A percentile compares a stretch with the other conserved stretches of the same genome.
Evolutionary conservation across 1,284 basidiomycete genomes (phyloP).

Genomic region (Rhodotorula sp.): DNA sequence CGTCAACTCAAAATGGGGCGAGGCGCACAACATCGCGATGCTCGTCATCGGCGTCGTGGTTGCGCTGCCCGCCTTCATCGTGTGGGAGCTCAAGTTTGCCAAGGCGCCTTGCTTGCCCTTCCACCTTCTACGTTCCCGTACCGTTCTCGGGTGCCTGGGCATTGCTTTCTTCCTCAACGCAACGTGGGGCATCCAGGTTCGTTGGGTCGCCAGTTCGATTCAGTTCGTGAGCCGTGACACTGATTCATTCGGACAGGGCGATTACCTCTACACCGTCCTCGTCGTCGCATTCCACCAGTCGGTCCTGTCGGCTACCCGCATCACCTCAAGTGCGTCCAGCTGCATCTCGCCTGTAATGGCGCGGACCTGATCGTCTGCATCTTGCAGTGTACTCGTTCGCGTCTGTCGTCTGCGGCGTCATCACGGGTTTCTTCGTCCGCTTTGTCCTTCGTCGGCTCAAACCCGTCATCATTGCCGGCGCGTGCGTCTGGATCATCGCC

Average conservation of each 20-base stretch:
- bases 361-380: neutral
- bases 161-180: slow-evolving; percentile 52
- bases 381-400: slow-evolving; percentile 52
- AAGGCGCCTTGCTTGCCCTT: slow-evolving; percentile 44
- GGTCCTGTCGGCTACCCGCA: slow-evolving; percentile 50
- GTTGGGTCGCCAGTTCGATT: neutral
- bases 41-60: slow-evolving; percentile 51
- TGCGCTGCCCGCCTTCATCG: slow-evolving; percentile 49
- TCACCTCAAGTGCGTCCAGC: slow-evolving; percentile 31
- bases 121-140: slow-evolving; percentile 50
- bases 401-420: slow-evolving; percentile 41
- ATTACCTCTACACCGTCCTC: slow-evolving; percentile 46
- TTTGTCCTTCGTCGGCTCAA: slow-evolving; percentile 47
- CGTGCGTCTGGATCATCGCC: slow-evolving; percentile 51
- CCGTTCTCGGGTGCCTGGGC: slow-evolving; percentile 50
- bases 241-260: slow-evolving; percentile 32
- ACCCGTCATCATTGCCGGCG: slow-evolving; percentile 50
- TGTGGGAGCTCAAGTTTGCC: slow-evolving; percentile 52
- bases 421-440: slow-evolving; percentile 3
- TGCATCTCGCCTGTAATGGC: neutral
- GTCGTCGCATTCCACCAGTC: slow-evolving; percentile 52
- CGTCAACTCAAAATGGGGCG: slow-evolving; percentile 46
- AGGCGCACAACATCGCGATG: slow-evolving; percentile 51
- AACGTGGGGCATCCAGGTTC: slow-evolving; percentile 50
- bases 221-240: neutral